Conservation (phyloP, 2,329 filamentous ascomycete genomes). For the Cercospora sp. region DNA sequence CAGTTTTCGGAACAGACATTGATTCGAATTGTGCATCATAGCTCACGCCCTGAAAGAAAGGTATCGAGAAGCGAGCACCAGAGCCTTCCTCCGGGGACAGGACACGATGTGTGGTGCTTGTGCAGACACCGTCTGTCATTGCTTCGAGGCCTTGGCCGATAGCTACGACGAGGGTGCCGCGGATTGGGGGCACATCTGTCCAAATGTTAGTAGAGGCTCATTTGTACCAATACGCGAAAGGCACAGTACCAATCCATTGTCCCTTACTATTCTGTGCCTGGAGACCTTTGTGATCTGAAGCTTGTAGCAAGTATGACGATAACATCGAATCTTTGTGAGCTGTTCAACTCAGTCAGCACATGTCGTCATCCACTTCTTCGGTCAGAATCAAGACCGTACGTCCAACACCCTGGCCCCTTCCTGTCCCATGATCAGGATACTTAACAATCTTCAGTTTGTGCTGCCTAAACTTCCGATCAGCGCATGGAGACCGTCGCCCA, state of each 20-base stretch:
- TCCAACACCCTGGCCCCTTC: background rate
- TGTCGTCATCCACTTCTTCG: background rate
- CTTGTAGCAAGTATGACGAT: background rate
- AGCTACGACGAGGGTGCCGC: background rate
- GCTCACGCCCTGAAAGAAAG: background rate
- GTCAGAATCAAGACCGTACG: too few relatives aligned
- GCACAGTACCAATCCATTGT: background rate
- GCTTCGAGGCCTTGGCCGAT: background rate
- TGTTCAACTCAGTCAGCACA: background rate
- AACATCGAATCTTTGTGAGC: background rate
- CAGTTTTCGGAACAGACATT: background rate
- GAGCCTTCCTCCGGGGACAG: background rate
- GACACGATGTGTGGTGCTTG: background rate
- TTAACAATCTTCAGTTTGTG: background rate
- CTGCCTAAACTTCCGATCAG: background rate
- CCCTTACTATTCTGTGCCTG: background rate
- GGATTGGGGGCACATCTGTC: background rate
- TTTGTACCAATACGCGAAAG: too few relatives aligned
- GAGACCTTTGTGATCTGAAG: background rate
- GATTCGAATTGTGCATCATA: background rate
- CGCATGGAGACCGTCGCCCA: too few relatives aligned
- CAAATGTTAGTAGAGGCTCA: too few relatives aligned
- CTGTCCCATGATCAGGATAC: background rate
- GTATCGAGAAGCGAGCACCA: background rate
- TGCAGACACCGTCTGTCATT: background rate